phyloP scores from a whole-genome alignment of 73 alveolate species.

The Paramecium caudatum region DNA sequence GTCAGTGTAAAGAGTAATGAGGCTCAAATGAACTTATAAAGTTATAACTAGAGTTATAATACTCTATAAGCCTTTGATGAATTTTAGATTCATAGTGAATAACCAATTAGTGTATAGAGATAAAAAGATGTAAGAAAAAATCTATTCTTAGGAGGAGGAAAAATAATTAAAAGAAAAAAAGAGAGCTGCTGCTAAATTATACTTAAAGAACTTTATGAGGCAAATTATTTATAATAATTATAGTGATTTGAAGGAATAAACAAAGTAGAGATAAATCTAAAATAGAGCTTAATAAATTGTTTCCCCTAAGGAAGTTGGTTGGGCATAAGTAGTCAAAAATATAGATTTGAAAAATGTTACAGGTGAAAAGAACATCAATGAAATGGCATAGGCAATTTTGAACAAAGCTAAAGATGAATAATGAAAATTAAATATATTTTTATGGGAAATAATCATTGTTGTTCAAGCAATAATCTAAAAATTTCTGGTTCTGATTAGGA shows the following conservation, averaged over 20 bases:
- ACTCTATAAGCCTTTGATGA: constrained; percentile 46
- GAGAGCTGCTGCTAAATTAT: not conserved
- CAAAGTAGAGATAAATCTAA: not conserved
- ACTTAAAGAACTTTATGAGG: constrained; percentile 51
- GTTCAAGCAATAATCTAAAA: not conserved
- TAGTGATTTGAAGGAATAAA: constrained; percentile 22
- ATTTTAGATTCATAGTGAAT: not conserved
- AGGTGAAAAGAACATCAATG: constrained; percentile 15
- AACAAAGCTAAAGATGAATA: not conserved
- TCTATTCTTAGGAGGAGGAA: not conserved
- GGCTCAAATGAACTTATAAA: not conserved
- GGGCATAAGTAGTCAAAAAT: constrained; percentile 4
- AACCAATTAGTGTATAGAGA: not conserved
- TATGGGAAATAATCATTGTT: constrained; percentile 63
- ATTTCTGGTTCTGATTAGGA: not conserved
- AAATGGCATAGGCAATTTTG: constrained; percentile 10
- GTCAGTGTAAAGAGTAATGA: constrained; percentile 50
- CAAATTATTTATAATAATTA: not conserved
- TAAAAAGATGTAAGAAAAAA: not conserved
- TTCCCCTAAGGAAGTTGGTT: not conserved
- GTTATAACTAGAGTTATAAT: not conserved
- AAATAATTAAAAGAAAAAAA: constrained; percentile 12
- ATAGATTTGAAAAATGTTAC: constrained; percentile 1
- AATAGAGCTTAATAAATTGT: constrained; percentile 13
- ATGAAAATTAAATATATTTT: not conserved